Evolutionary conservation across 1,284 basidiomycete genomes (phyloP), one percentile per base, ranked within the genome.

Genomic region (Rhodotorula mucilaginosa): DNA sequence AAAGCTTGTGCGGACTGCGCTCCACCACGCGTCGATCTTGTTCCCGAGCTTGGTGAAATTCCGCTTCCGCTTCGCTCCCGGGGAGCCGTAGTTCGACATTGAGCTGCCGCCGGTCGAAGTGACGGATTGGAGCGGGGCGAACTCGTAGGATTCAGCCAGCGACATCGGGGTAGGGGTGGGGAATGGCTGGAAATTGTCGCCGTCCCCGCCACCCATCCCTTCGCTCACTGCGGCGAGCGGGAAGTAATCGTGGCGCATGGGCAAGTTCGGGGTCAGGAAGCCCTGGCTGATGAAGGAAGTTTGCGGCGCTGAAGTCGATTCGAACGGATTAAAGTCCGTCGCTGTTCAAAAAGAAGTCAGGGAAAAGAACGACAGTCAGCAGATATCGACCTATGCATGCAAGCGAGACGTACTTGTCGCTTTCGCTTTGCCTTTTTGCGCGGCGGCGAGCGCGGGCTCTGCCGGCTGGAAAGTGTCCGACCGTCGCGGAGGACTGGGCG

Each of bases 51-150:
- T 77, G 44, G 64, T 62, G 48, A 79, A 76, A 68, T 79, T 79
- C 39, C 74, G 69, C 57, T 91, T 88, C 77, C 91, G 91, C 82
- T 95, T 94, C 67, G 96, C 92, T 73, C 70, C 73, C 3, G 71
- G 72, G 12, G 74, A 69, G 19, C 70, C 63, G 15, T 48, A 47
- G 29, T 57, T 29, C n/a, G 44, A 57, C 23, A 21, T n/a, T 29
- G 56, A 49, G 46, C 64, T 68, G 47, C 64, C 67, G 19, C 67
- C 58, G 26, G 34, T 57, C 49, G 65, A 64, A 18, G 65, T n/a
- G 39, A 64, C 62, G 16, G 59, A 39, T 16, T 62, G 60, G 6
- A 71, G 44, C 31, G 61, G 61, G 3, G 64, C 48, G 51, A 61
- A 67, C 58, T 64, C 62, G 72, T 59, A 72, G 3, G 67, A 67